Evolutionary conservation across 202 grass and related monocot genomes (phyloP).

Genomic region (Musa balbisiana): DNA sequence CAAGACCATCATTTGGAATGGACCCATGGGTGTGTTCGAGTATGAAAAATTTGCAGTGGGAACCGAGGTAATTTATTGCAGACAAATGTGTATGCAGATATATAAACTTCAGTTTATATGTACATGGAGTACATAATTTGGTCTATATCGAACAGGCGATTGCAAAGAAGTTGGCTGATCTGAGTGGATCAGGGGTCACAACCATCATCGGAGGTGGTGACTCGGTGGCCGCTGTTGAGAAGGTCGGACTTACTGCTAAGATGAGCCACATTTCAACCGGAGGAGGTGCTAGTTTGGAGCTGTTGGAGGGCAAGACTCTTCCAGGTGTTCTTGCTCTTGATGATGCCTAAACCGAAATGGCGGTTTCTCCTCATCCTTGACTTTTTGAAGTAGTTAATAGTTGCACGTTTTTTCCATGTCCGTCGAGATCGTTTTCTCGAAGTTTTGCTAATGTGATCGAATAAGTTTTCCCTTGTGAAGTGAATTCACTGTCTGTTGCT

Average conservation of each 20-base stretch:
- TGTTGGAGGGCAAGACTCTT: slow-evolving; percentile 91
- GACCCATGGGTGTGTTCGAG: slow-evolving; percentile 95
- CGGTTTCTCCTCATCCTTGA: not conserved
- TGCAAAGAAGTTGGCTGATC: slow-evolving; percentile 86
- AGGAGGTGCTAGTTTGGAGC: slow-evolving; percentile 87
- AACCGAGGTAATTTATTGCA: slow-evolving; percentile 60
- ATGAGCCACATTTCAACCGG: slow-evolving; percentile 98
- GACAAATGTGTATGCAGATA: not conserved
- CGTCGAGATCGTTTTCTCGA: too few species aligned
- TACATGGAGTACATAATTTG: not conserved
- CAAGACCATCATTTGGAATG: slow-evolving; percentile 89
- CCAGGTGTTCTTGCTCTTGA: slow-evolving; percentile 79
- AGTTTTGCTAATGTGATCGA: not conserved
- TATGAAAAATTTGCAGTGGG: slow-evolving; percentile 84
- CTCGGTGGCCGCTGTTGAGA: slow-evolving; percentile 91
- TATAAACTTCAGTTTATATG: not conserved
- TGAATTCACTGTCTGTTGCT: too few species aligned
- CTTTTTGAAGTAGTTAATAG: not conserved
- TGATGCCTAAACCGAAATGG: slow-evolving; percentile 25
- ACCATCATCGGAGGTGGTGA: slow-evolving; percentile 97
- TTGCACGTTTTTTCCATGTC: not conserved
- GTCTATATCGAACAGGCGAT: slow-evolving; percentile 42
- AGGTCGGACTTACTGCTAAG: slow-evolving; percentile 81
- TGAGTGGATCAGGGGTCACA: slow-evolving; percentile 74
- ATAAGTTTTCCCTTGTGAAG: not conserved